Percentiles rank a stretch among this genome's conserved stretches.
These are phyloP conservation scores for Medicago arabica DNA, from an alignment of 306 rosid species.

Conservation along the genomic window DNA sequence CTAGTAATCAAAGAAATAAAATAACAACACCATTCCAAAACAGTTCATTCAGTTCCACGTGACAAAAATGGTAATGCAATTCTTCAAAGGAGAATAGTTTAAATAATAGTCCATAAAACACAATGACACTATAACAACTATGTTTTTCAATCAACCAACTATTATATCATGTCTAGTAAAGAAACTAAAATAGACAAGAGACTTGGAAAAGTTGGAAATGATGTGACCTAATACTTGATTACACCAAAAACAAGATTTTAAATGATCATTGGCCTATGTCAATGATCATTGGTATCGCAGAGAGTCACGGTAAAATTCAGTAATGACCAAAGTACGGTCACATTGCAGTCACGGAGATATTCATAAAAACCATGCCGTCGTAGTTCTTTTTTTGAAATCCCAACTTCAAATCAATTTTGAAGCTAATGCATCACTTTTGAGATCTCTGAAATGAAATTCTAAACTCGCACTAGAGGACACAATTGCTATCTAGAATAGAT, in stretches of 20 bases:
- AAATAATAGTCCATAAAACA: conserved; percentile 29
- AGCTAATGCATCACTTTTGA: background rate
- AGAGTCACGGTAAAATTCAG: no score
- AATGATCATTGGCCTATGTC: no score
- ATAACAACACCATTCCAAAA: conserved; percentile 11
- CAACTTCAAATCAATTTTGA: background rate
- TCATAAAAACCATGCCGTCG: background rate
- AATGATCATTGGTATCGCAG: no score
- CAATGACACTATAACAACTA: conserved; percentile 13
- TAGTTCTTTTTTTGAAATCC: background rate
- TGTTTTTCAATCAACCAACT: conserved; percentile 29
- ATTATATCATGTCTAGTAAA: background rate
- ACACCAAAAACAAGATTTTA: no score
- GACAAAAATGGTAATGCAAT: conserved; percentile 35
- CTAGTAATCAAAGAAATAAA: conserved; percentile 29
- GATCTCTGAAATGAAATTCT: background rate
- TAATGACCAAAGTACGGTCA: background rate
- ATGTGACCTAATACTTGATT: no score
- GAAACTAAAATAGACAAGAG: background rate
- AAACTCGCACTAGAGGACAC: background rate
- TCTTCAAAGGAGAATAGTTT: conserved; percentile 22
- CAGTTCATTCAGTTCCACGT: conserved; percentile 19
- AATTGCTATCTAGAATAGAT: conserved; percentile 6
- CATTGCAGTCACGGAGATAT: background rate
- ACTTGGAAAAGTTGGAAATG: background rate